These are phyloP conservation scores for Hemisphaericaspora nanyangensis DNA, from an alignment of 805 yeast genomes.

Conservation along the genomic window DNA sequence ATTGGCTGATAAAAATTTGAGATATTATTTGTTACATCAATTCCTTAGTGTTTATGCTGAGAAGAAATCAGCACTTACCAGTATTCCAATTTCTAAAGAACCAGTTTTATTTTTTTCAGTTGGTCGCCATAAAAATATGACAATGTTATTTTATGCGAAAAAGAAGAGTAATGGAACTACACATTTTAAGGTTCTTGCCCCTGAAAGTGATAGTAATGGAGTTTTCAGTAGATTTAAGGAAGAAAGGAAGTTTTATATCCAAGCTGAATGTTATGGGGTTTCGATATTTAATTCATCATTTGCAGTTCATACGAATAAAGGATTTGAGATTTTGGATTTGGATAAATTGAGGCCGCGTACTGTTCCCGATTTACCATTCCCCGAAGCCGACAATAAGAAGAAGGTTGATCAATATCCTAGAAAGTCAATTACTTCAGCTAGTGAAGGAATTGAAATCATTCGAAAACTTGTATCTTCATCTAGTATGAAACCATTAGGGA, in stretches of 20 bases:
- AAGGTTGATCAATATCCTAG: constrained; percentile 30
- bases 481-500: constrained; percentile 52
- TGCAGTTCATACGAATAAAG: constrained; percentile 62
- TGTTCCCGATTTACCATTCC: constrained; percentile 49
- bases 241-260: constrained; percentile 44
- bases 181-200: constrained; percentile 55
- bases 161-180: constrained; percentile 44
- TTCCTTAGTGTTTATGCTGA: constrained; percentile 56
- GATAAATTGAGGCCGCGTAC: constrained; percentile 55
- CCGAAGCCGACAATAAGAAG: constrained; percentile 9
- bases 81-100: constrained; percentile 48
- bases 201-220: constrained; percentile 53
- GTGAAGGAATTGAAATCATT: constrained; percentile 32
- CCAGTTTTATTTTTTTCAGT: constrained; percentile 55
- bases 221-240: constrained; percentile 36
- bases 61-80: constrained; percentile 34
- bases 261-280: constrained; percentile 56
- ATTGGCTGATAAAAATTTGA: constrained; percentile 54
- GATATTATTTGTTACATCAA: constrained; percentile 61
- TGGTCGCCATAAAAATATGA: constrained; percentile 65
- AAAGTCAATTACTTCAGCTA: constrained; percentile 3
- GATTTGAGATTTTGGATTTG: constrained; percentile 61
- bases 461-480: constrained; percentile 36
- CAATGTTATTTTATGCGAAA: constrained; percentile 54
- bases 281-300: constrained; percentile 64